These are phyloP conservation scores for Metahyphopichia silvanorum DNA, from an alignment of 805 yeast genomes.

Conservation along the genomic window DNA sequence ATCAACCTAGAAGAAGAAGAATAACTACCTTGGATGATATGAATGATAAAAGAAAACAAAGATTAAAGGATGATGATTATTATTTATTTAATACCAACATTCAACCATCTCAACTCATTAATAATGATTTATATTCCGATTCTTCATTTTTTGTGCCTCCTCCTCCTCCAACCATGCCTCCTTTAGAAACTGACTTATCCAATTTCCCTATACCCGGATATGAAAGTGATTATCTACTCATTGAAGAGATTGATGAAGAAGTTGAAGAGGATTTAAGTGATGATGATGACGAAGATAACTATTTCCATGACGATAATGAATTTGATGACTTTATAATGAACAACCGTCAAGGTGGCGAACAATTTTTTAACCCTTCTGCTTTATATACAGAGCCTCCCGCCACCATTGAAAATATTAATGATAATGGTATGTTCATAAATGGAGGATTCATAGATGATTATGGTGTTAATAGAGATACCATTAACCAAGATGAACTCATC, in stretches of 20 bases:
- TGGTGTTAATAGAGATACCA: slow-evolving; percentile 5
- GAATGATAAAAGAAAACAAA: slow-evolving; percentile 9
- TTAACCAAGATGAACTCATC: slow-evolving; percentile 2
- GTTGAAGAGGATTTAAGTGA: slow-evolving; percentile 42
- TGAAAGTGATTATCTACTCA: slow-evolving; percentile 31
- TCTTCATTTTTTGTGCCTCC: slow-evolving; percentile 29
- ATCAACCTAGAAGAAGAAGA: slow-evolving; percentile 21
- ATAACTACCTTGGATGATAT: slow-evolving; percentile 30
- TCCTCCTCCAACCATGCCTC: slow-evolving; percentile 4
- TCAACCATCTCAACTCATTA: slow-evolving; percentile 37
- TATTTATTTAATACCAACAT: slow-evolving; percentile 39
- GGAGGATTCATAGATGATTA: slow-evolving; percentile 13
- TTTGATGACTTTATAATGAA: slow-evolving; percentile 25
- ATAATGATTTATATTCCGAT: slow-evolving; percentile 18
- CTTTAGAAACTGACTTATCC: slow-evolving; percentile 6
- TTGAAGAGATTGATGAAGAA: slow-evolving; percentile 36
- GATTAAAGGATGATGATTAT: slow-evolving; percentile 23
- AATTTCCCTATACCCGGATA: slow-evolving; percentile 25
- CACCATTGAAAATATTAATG: slow-evolving; percentile 8
- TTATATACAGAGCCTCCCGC: neutral
- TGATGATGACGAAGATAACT: slow-evolving; percentile 36
- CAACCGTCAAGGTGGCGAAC: neutral
- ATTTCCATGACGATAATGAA: slow-evolving; percentile 36
- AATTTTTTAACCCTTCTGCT: slow-evolving; percentile 2
- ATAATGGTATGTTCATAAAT: slow-evolving; percentile 5